phyloP scores from a whole-genome alignment of 306 rosid genomes.

The Trichosanthes cucumerina region DNA sequence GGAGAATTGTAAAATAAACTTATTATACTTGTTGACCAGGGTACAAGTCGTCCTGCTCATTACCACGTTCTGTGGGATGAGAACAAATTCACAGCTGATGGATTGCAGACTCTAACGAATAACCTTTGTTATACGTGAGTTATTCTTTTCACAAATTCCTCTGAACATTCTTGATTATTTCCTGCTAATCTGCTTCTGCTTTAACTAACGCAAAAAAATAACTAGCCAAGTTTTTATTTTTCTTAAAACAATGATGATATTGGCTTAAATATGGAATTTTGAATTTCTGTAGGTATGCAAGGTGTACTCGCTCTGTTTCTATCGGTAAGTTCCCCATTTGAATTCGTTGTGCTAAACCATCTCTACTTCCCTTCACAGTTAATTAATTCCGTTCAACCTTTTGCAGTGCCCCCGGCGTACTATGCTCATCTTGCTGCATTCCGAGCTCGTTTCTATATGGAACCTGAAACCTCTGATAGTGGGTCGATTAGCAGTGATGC shows the following conservation, averaged over 20 bases:
- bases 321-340: conserved; percentile 44
- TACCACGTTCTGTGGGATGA: conserved; percentile 97
- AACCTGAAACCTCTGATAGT: conserved; percentile 79
- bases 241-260: not conserved
- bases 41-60: conserved; percentile 96
- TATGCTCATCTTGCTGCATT: conserved; percentile 95
- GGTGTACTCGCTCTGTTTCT: conserved; percentile 91
- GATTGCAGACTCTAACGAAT: conserved; percentile 63
- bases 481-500: conserved; percentile 82
- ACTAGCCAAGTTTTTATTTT: not conserved
- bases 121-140: conserved; percentile 96
- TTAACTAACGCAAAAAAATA: not conserved
- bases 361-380: not conserved
- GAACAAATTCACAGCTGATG: conserved; percentile 87
- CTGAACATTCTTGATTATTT: not conserved
- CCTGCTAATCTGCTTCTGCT: not conserved
- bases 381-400: not conserved
- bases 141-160: not conserved
- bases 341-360: not conserved
- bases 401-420: conserved; percentile 92
- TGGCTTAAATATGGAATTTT: not conserved
- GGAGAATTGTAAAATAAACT: not conserved
- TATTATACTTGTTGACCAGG: conserved; percentile 35
- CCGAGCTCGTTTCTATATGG: conserved; percentile 90
- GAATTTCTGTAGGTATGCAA: conserved; percentile 55